These are phyloP conservation scores for Amphibolis antarctica DNA, from an alignment of 106 monocot species.

Conservation along the genomic window DNA sequence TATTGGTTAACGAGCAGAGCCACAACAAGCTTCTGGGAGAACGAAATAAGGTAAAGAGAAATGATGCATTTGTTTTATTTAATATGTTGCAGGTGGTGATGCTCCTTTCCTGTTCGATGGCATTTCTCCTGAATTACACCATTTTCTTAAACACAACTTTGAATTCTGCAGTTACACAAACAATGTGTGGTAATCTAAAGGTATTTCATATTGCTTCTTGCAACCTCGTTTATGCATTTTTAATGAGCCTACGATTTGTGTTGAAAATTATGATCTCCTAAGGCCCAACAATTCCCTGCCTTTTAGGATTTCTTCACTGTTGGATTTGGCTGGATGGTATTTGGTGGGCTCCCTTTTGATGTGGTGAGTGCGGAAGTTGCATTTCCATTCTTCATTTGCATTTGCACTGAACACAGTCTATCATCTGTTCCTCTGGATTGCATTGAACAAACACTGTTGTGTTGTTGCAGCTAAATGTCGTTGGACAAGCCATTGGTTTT, in stretches of 20 bases:
- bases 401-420: no score
- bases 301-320: conserved; percentile 81
- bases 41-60: background rate
- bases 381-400: background rate
- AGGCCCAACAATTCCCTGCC: conserved; percentile 4
- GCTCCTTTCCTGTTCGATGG: conserved; percentile 71
- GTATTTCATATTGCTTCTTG: conserved; percentile 15
- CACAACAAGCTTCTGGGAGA: no score
- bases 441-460: background rate
- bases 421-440: background rate
- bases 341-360: conserved; percentile 93
- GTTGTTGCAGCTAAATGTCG: conserved; percentile 57
- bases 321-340: conserved; percentile 77
- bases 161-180: conserved; percentile 88
- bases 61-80: background rate
- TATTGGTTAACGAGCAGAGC: no score
- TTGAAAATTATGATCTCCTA: background rate
- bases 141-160: conserved; percentile 88
- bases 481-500: conserved; percentile 90
- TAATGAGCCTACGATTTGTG: no score
- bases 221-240: background rate
- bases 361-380: conserved; percentile 31
- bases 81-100: conserved; percentile 53
- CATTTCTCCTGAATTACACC: conserved; percentile 86
- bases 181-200: conserved; percentile 94